Evolutionary conservation across 768 basidiomycete genomes (phyloP).

Genomic region (Phylloporus rhodoxanthus): DNA sequence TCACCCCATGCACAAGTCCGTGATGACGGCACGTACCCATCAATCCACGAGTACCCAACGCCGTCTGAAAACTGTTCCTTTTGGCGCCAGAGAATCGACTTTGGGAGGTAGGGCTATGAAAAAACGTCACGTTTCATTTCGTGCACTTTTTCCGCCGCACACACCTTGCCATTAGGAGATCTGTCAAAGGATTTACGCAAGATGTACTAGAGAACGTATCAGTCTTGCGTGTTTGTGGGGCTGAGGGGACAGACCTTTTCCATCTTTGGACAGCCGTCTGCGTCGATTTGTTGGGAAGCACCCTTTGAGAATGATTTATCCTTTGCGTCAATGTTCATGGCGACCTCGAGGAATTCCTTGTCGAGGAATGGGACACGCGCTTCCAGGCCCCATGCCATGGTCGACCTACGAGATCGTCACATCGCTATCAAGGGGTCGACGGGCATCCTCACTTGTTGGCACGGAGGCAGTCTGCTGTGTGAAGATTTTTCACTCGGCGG

Average conservation of each 20-base stretch:
- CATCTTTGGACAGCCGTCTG: slow-evolving; percentile 86
- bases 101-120: slow-evolving; percentile 80
- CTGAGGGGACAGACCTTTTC: slow-evolving; percentile 67
- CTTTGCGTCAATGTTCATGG: slow-evolving; percentile 85
- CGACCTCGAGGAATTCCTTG: slow-evolving; percentile 88
- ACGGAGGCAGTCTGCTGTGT: slow-evolving; percentile 93
- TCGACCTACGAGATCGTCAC: slow-evolving; percentile 55
- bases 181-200: slow-evolving; percentile 94
- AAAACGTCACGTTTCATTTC: not conserved
- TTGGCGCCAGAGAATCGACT: slow-evolving; percentile 94
- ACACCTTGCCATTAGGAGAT: slow-evolving; percentile 68
- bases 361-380: slow-evolving; percentile 98
- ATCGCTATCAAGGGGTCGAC: slow-evolving; percentile 2
- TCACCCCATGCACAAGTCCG: not conserved
- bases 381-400: slow-evolving; percentile 99
- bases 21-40: slow-evolving; percentile 52
- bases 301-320: slow-evolving; percentile 90
- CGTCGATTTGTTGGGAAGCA: slow-evolving; percentile 62
- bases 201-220: slow-evolving; percentile 59
- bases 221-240: slow-evolving; percentile 9
- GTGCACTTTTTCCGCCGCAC: not conserved
- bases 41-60: slow-evolving; percentile 98
- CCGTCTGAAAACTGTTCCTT: slow-evolving; percentile 99
- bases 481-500: slow-evolving; percentile 93
- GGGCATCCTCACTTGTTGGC: slow-evolving; percentile 82